Evolutionary conservation across 768 basidiomycete species (phyloP).

Genomic region (Suillus bovinus): DNA sequence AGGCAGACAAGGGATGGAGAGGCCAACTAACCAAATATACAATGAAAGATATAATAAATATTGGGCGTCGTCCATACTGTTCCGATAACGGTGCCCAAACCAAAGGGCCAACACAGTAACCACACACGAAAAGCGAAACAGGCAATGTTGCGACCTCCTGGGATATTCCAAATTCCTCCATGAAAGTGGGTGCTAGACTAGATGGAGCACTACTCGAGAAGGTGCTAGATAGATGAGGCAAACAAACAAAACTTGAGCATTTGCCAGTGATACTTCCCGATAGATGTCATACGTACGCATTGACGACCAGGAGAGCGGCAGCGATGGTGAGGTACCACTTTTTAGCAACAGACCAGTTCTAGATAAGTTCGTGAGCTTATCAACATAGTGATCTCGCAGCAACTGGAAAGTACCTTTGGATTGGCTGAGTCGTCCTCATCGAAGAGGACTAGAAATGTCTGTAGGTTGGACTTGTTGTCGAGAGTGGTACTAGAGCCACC

Average conservation of each 20-base stretch:
- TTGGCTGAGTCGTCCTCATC: conserved; percentile 41
- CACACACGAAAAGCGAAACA: conserved; percentile 65
- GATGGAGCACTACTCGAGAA: conserved; percentile 64
- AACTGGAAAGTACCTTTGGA: conserved; percentile 41
- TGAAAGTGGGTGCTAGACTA: conserved; percentile 45
- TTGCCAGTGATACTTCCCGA: background rate
- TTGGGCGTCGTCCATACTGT: conserved; percentile 56
- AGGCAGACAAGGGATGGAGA: background rate
- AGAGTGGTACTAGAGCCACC: background rate
- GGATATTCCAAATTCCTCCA: conserved; percentile 49
- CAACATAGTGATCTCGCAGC: conserved; percentile 7
- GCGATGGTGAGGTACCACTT: conserved; percentile 54
- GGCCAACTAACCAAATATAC: conserved; percentile 47
- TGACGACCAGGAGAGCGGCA: conserved; percentile 51
- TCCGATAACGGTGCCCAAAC: conserved; percentile 60
- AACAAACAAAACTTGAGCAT: conserved; percentile 4
- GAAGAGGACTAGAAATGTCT: conserved; percentile 36
- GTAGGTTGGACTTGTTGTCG: conserved; percentile 9
- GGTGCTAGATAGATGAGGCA: conserved; percentile 43
- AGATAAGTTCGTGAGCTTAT: background rate
- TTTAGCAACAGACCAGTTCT: conserved; percentile 51
- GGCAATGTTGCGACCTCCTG: conserved; percentile 53
- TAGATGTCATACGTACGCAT: conserved; percentile 42
- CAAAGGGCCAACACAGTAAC: conserved; percentile 65
- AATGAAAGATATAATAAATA: conserved; percentile 58